A percentile compares a stretch with the other conserved stretches of the same genome.
phyloP scores from a whole-genome alignment of 208 protist genomes.

The Acanthamoeba culbertsoni region DNA sequence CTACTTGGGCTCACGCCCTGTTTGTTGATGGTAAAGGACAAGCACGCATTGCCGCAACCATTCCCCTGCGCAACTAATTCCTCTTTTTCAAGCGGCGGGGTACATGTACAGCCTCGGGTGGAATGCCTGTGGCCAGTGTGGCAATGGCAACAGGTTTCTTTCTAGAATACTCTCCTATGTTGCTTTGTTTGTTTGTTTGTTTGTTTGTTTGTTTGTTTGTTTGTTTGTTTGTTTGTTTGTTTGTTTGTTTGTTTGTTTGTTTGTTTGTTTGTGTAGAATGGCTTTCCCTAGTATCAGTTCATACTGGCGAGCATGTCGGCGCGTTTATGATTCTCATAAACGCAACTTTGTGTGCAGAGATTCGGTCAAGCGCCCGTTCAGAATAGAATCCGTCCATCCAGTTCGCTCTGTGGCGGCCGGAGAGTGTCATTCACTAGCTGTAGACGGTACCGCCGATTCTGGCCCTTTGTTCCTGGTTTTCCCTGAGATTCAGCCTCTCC shows the following conservation, averaged over 20 bases:
- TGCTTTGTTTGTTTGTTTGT: neutral
- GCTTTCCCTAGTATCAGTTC: neutral
- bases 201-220: neutral
- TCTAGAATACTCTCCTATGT: neutral
- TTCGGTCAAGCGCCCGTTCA: neutral
- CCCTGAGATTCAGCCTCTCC: too few species aligned
- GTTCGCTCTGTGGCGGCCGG: neutral
- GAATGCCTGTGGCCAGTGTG: conserved; percentile 5
- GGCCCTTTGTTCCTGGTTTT: too few species aligned
- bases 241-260: neutral
- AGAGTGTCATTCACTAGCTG: conserved; percentile 2
- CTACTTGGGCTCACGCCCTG: neutral
- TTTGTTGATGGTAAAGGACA: neutral
- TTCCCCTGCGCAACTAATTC: neutral
- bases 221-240: neutral
- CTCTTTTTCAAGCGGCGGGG: neutral
- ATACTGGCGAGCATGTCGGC: neutral
- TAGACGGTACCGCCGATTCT: neutral
- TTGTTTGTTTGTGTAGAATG: neutral
- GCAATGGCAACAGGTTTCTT: neutral
- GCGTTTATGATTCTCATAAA: neutral
- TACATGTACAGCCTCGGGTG: neutral
- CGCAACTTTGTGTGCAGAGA: neutral
- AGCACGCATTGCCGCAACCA: neutral
- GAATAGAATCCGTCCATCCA: neutral